Base-by-base conservation (phyloP, 2,329 filamentous ascomycete species). In the Cadophora sp. region DNA sequence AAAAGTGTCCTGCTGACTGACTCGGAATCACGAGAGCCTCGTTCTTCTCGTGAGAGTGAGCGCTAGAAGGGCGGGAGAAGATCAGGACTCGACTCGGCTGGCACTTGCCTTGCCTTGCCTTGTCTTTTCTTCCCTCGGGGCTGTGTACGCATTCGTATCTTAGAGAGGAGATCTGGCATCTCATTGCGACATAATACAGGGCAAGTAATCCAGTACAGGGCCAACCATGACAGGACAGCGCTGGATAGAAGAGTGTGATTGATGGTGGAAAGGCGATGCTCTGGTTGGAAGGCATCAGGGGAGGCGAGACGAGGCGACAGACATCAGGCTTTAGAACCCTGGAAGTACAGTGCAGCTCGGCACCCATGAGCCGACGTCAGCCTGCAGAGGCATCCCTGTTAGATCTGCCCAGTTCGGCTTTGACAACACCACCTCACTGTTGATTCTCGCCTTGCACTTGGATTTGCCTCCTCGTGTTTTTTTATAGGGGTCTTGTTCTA, bases 331-430 rank as follows among this genome's bases (percentile, higher is more conserved):
- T 65, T 51, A 30, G 27, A 6, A 30, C 3, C 27, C 27, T 4
- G 22, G 33, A 30, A 16, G 41, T 59, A 41, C 9, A 47, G n/a
- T 60, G 66, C 61, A 67, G 62, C 41, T 59, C 66, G 62, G 41
- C 47, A 60, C n/a, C 30, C 20, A 33, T 56, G 50, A 51, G 27
- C 24, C 58, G 59, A 68, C 66, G 66, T 68, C 66, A 68, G 62
- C 27, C 66, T 63, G 59, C 59, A 68, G 62, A n/a, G 22, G 13
- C 16, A 63, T 64, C 60, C 61, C 55, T 67, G 60, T 30, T 41
- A 30, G 41, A n/a, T 7, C 14, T 62, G 30, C 51, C 20, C 33
- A 5, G 55, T 58, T 62, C 36, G 24, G 41, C n/a, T 56, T 61
- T 30, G 13, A 56, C 59, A 66, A 66, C 48, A 65, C 56, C 63